Base-by-base conservation (phyloP, 139 green algal species). In the Chloropicon primus region DNA sequence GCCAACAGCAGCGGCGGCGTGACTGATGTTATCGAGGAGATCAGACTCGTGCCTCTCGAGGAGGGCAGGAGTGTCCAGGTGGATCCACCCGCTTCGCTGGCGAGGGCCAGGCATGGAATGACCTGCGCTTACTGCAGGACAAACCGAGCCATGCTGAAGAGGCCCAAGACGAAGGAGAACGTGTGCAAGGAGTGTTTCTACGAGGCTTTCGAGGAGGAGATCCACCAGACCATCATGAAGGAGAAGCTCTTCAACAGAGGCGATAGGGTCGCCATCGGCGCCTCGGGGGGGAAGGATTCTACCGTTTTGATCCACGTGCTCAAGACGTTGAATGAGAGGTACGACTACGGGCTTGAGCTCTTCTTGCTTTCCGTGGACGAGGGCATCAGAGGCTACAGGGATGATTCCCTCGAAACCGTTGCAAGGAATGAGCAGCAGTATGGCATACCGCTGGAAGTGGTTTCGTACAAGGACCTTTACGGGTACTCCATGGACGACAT, bases 401-500 rank as follows among this genome's bases (percentile, higher is more conserved):
- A 98, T 75, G 95, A 98, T 83, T 94, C 87, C 0, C 80, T 98
- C 26, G 95, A 97, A 71, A 98, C 94, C 0, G 94, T 98, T 2
- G 94, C 96, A 74, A 79, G 92, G 1, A 99, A 98, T 75, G 93
- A 98, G 79, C 74, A 85, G 81, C 85, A 90, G 77, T 94, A 93
- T 80, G 79, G 82, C 74, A 74, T 78, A 3, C 25, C 24, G n/a
- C 24, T 54, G 74, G n/a, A 72, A 17, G 74, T 72, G 25, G 25
- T 77, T 28, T 22, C 28, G 21, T 72, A 71, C 26, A 23, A 27
- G 23, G 71, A 97, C 74, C 86, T 98, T 72, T 98, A 98, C 83
- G 94, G 93, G 22, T 98, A 95, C 94, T 96, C 90, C 21, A 99
- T 98, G 94, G 94, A 98, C 75, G 90, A 97, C 72, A 98, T 98